Evolutionary conservation across 345 rosid genomes (phyloP).

Genomic region (Stellera chamaejasme): DNA sequence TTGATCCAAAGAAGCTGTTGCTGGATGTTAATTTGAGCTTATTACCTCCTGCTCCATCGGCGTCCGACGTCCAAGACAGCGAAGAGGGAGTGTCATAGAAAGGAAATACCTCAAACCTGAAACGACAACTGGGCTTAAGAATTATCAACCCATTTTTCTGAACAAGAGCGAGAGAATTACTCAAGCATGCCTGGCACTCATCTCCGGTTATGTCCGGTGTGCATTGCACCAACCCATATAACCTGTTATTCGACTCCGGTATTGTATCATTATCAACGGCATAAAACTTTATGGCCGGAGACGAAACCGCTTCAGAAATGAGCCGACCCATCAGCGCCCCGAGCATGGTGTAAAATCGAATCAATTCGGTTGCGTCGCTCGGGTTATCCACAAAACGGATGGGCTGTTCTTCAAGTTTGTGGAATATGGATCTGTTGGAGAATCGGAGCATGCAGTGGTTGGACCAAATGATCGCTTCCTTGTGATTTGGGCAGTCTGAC

Average conservation of each 20-base stretch:
- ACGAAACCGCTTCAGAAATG: conserved; percentile 14
- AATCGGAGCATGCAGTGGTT: conserved; percentile 36
- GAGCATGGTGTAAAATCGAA: conserved; percentile 16
- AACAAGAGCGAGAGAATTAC: conserved; percentile 8
- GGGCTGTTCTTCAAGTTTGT: conserved; percentile 14
- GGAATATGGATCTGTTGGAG: conserved; percentile 27
- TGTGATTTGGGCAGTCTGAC: conserved; percentile 24
- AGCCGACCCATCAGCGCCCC: conserved; percentile 15
- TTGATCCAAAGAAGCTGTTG: too few relatives aligned
- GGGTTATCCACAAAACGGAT: conserved; percentile 3
- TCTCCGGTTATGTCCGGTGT: conserved; percentile 33
- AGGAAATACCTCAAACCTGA: conserved; percentile 14
- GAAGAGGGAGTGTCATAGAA: conserved; percentile 4
- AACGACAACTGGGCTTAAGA: conserved; percentile 10
- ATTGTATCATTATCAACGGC: conserved; percentile 9
- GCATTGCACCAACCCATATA: conserved; percentile 37
- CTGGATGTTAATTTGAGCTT: too few relatives aligned
- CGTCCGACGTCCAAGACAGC: too few relatives aligned
- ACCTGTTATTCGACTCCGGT: conserved; percentile 2
- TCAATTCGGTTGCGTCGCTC: conserved; percentile 13
- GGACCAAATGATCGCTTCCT: conserved; percentile 29
- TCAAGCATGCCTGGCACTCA: conserved; percentile 34
- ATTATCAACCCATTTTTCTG: conserved; percentile 25
- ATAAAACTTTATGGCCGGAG: conserved; percentile 16
- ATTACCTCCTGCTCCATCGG: background rate